Percentiles rank a stretch among this genome's conserved stretches.
phyloP scores from a whole-genome alignment of 1,139 yeast species.

The Blastobotrys persicus region DNA sequence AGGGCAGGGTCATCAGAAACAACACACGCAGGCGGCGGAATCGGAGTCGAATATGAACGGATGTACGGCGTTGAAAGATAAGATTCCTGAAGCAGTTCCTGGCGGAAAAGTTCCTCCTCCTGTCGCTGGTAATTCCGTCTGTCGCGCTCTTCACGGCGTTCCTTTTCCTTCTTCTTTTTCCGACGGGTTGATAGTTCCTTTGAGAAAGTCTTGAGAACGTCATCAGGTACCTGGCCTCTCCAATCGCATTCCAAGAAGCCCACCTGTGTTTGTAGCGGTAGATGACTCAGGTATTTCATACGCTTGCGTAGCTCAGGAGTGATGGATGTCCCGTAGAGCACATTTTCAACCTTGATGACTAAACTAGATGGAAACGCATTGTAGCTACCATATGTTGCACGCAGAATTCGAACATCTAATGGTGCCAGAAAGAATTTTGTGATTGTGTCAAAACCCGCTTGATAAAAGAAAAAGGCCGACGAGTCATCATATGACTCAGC shows the following conservation, averaged over 20 bases:
- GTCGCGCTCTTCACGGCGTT: slow-evolving; percentile 64
- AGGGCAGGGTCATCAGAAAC: slow-evolving; percentile 19
- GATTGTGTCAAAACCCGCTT: slow-evolving; percentile 68
- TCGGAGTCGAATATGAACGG: slow-evolving; percentile 13
- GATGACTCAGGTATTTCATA: slow-evolving; percentile 72
- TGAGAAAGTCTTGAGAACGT: slow-evolving; percentile 55
- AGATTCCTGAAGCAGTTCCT: slow-evolving; percentile 30
- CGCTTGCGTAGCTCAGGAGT: slow-evolving; percentile 55
- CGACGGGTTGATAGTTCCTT: slow-evolving; percentile 62
- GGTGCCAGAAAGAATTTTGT: slow-evolving; percentile 70
- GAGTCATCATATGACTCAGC: slow-evolving; percentile 32
- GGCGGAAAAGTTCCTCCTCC: slow-evolving; percentile 47
- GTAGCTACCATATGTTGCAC: slow-evolving; percentile 60
- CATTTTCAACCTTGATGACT: slow-evolving; percentile 63
- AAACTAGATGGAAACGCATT: slow-evolving; percentile 64
- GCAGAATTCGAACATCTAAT: slow-evolving; percentile 72
- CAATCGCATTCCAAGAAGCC: slow-evolving; percentile 88
- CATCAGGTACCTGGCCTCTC: slow-evolving; percentile 52
- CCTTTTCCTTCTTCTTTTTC: slow-evolving; percentile 51
- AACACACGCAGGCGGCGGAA: slow-evolving; percentile 12
- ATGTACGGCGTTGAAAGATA: slow-evolving; percentile 13
- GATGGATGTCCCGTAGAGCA: slow-evolving; percentile 58
- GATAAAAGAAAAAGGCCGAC: slow-evolving; percentile 58
- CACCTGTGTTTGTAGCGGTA: slow-evolving; percentile 81
- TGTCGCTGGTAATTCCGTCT: slow-evolving; percentile 57